Base-by-base conservation (phyloP, 805 yeast species). In the Candida takata region DNA sequence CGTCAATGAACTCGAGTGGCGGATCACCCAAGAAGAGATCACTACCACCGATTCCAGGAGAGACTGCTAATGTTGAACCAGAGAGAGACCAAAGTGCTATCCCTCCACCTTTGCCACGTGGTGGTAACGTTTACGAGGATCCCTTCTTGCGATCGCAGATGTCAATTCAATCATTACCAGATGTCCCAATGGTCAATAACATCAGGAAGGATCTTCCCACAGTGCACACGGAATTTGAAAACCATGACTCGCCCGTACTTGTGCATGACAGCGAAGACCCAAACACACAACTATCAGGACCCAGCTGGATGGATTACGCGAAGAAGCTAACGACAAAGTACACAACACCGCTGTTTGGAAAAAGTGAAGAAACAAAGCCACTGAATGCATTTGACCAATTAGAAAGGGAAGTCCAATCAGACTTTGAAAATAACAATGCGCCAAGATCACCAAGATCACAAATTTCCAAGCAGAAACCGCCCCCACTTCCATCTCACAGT, bases 401-500 rank as follows among this genome's bases (percentile, higher is more conserved):
- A 8, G 62, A 58, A 29, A 49, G 57, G 33, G 59, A 58, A 32
- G 62, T 59, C 1, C 61, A 54, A 24, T 51, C 56, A 4, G 59
- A 56, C 30, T 51, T 53, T 49, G 48, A 47, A 19, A 44, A 39
- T 25, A 44, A 51, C 20, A 44, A 42, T 8, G 14, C 16, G 38
- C 44, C 15, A 6, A 27, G 20, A 33, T 29, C 24, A 10, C 14
- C 32, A 14, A 31, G 26, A 17, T 31, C 27, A 34, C 24, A 30
- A n/a, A n/a, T n/a, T n/a, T 11, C 13, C 7, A 27, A 21, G 10
- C 32, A 33, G 8, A 16, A 24, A 15, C 47, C 55, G 11, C 58
- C 58, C 9, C 55, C 58, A 7, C 42, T 52, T 10, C 58, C 58
- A 7, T 40, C 56, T 3, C 58, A 53, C 19, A 42, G 43, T 20